Evolutionary conservation across 305 asterid genomes (phyloP).

Genomic region (Solanum aculeatissimum): DNA sequence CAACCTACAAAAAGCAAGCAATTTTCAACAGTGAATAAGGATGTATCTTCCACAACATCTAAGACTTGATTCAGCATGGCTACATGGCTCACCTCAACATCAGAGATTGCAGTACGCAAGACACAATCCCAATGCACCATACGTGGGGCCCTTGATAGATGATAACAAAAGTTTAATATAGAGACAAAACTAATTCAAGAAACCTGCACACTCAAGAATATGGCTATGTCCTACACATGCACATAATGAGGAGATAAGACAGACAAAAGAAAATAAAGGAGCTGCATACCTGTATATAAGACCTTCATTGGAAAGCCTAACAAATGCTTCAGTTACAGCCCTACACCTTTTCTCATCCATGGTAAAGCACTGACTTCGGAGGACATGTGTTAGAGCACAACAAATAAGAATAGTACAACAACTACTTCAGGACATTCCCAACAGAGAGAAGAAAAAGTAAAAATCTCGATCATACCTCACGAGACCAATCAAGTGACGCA

Average conservation of each 20-base stretch:
- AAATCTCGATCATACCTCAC: constrained; percentile 46
- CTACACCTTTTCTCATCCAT: constrained; percentile 83
- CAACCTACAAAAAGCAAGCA: constrained; percentile 47
- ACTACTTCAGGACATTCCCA: background rate
- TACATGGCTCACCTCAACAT: constrained; percentile 56
- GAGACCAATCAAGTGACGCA: constrained; percentile 96
- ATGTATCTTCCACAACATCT: background rate
- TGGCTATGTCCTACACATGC: background rate
- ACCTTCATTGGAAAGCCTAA: constrained; percentile 69
- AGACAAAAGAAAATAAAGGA: background rate
- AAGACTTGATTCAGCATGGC: background rate
- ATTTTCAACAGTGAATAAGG: constrained; percentile 7
- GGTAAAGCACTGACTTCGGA: constrained; percentile 53
- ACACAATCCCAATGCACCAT: constrained; percentile 96
- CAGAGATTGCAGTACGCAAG: constrained; percentile 90
- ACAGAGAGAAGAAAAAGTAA: background rate
- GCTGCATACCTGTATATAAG: constrained; percentile 68
- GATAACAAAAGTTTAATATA: background rate
- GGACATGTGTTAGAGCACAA: background rate
- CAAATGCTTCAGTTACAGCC: constrained; percentile 97
- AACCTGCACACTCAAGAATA: constrained; percentile 1
- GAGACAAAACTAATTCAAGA: constrained; percentile 1
- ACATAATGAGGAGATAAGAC: background rate
- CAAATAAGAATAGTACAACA: background rate
- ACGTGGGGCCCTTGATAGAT: constrained; percentile 57